Evolutionary conservation across 495 filamentous ascomycete species (phyloP), one percentile per base, ranked within the genome.

Genomic region (Podospora conica): DNA sequence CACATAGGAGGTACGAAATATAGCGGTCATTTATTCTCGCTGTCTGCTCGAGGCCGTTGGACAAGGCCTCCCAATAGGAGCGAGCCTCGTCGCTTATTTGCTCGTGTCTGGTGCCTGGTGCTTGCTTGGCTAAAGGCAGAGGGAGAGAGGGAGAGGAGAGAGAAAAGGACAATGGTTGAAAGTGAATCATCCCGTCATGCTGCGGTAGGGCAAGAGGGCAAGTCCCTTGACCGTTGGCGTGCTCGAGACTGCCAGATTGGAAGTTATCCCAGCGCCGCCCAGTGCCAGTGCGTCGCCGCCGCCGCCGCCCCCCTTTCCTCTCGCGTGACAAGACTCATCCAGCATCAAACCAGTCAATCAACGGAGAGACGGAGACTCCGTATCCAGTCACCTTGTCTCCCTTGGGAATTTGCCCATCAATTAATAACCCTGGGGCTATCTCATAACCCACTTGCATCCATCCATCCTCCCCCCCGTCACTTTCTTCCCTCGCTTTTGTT

Each of bases 121-220:
- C 48, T 21, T 9, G 56, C 57, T 58, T 68, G 66, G 66, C 66
- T 68, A 62, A 68, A 68, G 57, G 61, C 66, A 63, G 29, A 53
- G 10, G 8, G 54, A 56, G 54, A n/a, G n/a, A n/a, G n/a, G n/a
- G n/a, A n/a, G n/a, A n/a, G n/a, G n/a, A n/a, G n/a, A 29, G 11
- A 48, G 18, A n/a, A 48, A 48, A 48, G 9, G 33, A 33, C 31
- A 18, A 12, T 18, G 11, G 11, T n/a, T 11, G 54, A 56, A 61
- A 33, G 65, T 61, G 66, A 68, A 68, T 68, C 62, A 68, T 64
- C 65, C 66, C 62, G 66, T 68, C 66, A 68, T 68, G 20, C 61
- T 57, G 53, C 53, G 53, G 48, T 31, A 56, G n/a, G n/a, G n/a
- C n/a, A n/a, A n/a, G n/a, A n/a, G n/a, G n/a, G n/a, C n/a, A n/a